A percentile compares a stretch with the other conserved stretches of the same genome.
phyloP scores from a whole-genome alignment of 495 filamentous ascomycete species.

The Aspergillus coremiiformis region DNA sequence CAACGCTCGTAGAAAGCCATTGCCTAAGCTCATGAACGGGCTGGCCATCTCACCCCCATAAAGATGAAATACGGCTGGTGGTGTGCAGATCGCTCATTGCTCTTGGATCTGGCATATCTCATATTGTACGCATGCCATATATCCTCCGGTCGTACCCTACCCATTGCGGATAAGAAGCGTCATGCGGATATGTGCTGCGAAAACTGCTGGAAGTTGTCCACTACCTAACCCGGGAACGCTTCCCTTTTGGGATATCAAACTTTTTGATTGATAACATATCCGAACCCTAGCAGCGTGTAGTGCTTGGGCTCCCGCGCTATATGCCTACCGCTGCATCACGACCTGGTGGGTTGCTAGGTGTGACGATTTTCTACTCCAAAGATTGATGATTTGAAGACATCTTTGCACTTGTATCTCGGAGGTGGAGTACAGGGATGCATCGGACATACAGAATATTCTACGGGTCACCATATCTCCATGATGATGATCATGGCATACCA shows the following conservation, averaged over 20 bases:
- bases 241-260: conserved; percentile 5
- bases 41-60: conserved; percentile 41
- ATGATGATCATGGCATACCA: neutral
- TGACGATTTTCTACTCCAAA: neutral
- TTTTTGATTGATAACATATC: neutral
- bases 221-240: neutral
- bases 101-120: conserved; percentile 6
- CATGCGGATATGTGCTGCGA: conserved; percentile 4
- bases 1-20: conserved; percentile 61
- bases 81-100: conserved; percentile 10
- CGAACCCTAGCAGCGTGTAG: neutral
- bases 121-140: conserved; percentile 9
- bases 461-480: neutral
- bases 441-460: neutral
- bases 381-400: neutral
- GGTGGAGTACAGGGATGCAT: neutral
- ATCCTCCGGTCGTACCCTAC: conserved; percentile 5
- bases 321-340: neutral
- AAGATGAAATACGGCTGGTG: conserved; percentile 8
- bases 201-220: neutral
- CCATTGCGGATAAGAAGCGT: conserved; percentile 2
- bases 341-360: too few species aligned
- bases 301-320: neutral
- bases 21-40: conserved; percentile 61
- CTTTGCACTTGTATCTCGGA: neutral